phyloP scores from a whole-genome alignment of 345 rosid species.

The Gossypioides kirkii region DNA sequence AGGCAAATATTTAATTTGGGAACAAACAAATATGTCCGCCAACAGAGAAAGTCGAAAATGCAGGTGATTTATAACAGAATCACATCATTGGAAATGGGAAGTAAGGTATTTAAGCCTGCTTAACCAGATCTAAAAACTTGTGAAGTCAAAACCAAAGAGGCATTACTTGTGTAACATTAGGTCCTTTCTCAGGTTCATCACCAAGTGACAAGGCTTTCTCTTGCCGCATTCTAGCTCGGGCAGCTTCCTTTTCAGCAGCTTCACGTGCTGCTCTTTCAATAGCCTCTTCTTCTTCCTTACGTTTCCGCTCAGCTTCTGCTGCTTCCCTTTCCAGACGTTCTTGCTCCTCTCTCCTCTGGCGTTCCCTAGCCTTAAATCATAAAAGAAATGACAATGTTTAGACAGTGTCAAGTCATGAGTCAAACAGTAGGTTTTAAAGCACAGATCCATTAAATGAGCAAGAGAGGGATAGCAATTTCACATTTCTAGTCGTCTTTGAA shows the following conservation, averaged over 20 bases:
- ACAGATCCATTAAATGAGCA: background rate
- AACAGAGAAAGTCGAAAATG: background rate
- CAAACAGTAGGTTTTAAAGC: background rate
- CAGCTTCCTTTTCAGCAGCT: constrained; percentile 86
- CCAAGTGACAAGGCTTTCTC: constrained; percentile 89
- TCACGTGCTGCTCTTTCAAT: constrained; percentile 74
- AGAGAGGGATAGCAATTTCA: background rate
- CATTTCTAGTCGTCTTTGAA: background rate
- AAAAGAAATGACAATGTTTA: background rate
- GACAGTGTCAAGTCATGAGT: background rate
- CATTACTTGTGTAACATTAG: constrained; percentile 78
- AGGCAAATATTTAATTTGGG: background rate
- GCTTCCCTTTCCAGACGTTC: constrained; percentile 84
- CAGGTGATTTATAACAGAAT: background rate
- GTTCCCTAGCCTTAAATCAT: constrained; percentile 67
- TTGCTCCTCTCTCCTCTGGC: constrained; percentile 76
- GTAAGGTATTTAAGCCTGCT: background rate
- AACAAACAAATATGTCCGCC: background rate
- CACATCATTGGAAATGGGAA: background rate
- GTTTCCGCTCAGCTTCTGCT: constrained; percentile 87
- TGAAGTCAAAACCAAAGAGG: background rate
- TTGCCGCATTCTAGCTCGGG: constrained; percentile 61
- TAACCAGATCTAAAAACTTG: background rate
- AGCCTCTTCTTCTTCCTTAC: constrained; percentile 88
- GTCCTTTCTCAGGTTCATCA: constrained; percentile 85